Percentiles rank a stretch among this genome's conserved stretches.
Evolutionary conservation across 2,329 filamentous ascomycete genomes (phyloP).

Genomic region (Verticillium dahliae): DNA sequence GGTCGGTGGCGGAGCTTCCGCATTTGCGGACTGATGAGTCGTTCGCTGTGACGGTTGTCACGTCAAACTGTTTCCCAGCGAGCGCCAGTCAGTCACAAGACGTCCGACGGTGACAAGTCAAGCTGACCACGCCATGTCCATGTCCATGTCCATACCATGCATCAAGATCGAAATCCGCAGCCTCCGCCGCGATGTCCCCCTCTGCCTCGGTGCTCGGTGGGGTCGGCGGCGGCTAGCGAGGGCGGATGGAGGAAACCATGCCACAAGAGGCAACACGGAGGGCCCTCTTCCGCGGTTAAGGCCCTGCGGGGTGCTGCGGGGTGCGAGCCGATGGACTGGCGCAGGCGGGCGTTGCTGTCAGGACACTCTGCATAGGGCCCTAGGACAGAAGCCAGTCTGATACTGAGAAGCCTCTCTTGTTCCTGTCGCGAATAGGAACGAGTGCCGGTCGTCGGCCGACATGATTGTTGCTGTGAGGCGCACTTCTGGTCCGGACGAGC

Average conservation of each 20-base stretch:
- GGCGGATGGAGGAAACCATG: not conserved
- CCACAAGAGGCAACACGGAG: not conserved
- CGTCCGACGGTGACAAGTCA: no score
- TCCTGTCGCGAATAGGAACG: not conserved
- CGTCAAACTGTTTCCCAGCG: not conserved
- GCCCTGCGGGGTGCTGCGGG: not conserved
- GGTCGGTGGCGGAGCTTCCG: not conserved
- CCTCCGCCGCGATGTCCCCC: not conserved
- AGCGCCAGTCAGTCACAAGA: no score
- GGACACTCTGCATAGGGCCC: not conserved
- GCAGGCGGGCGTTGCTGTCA: not conserved
- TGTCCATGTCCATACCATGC: not conserved
- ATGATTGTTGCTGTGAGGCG: not conserved
- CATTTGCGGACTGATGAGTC: not conserved
- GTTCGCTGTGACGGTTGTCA: not conserved
- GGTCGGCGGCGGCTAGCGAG: not conserved
- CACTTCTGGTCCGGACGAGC: not conserved
- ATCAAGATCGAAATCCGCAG: not conserved
- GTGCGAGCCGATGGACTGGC: not conserved
- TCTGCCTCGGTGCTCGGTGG: not conserved
- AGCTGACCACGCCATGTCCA: not conserved
- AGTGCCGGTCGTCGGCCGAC: not conserved
- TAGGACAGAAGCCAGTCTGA: not conserved
- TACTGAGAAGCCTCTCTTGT: not conserved
- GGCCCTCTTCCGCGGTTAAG: not conserved